phyloP scores from a whole-genome alignment of 805 yeast species.

The Candida arabinofermentans region DNA sequence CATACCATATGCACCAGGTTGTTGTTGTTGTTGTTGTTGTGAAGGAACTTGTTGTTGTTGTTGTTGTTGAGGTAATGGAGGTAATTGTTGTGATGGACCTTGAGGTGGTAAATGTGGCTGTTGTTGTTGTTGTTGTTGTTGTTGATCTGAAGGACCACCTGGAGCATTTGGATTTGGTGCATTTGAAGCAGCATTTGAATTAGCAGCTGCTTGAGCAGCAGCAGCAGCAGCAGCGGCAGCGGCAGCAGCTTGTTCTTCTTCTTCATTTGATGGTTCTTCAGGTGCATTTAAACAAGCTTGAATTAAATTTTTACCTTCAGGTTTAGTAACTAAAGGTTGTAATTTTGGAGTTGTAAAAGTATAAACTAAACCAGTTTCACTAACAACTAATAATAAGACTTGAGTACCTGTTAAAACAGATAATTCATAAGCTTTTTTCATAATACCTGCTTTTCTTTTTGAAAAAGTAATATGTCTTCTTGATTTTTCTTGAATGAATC shows the following conservation, averaged over 20 bases:
- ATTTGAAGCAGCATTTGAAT: slow-evolving; percentile 11
- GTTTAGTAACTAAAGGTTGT: slow-evolving; percentile 95
- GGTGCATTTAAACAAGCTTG: slow-evolving; percentile 98
- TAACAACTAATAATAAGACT: slow-evolving; percentile 87
- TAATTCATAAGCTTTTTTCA: slow-evolving; percentile 99
- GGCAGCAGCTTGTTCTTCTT: slow-evolving; percentile 39
- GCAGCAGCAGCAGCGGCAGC: slow-evolving; percentile 11
- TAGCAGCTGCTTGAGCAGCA: slow-evolving; percentile 14
- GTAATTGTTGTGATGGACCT: slow-evolving; percentile 25
- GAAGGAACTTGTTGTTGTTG: slow-evolving; percentile 16
- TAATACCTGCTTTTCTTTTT: slow-evolving; percentile 97
- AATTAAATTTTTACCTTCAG: slow-evolving; percentile 94
- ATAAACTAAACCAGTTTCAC: slow-evolving; percentile 97
- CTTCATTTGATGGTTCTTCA: slow-evolving; percentile 67
- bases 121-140: slow-evolving; percentile 32
- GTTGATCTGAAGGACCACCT: slow-evolving; percentile 25
- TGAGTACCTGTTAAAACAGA: slow-evolving; percentile 97
- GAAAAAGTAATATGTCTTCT: slow-evolving; percentile 97
- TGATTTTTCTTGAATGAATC: slow-evolving; percentile 95
- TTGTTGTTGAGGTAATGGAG: slow-evolving; percentile 23
- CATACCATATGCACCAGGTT: slow-evolving; percentile 21
- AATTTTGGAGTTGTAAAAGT: slow-evolving; percentile 98
- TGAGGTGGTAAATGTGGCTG: slow-evolving; percentile 29
- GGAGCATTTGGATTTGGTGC: slow-evolving; percentile 21
- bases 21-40: slow-evolving; percentile 18